Conservation (phyloP, 169 alveolate species). For the Eimeria tenella region DNA sequence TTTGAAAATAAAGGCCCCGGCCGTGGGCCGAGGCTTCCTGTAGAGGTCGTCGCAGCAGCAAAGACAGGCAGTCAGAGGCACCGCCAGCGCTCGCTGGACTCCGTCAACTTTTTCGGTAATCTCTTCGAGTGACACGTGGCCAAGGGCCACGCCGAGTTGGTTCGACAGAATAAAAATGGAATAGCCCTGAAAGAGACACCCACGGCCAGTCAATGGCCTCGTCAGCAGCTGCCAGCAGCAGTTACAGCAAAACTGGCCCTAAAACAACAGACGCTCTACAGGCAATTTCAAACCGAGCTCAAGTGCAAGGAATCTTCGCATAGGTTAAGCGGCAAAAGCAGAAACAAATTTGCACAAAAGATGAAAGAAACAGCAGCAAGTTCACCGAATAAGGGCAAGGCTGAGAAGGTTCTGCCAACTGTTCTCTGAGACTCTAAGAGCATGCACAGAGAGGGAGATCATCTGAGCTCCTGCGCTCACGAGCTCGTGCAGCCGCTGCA, state of each 20-base stretch:
- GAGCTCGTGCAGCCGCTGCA: slow-evolving; percentile 33
- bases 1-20: slow-evolving; percentile 59
- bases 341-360: too few relatives aligned
- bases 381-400: too few relatives aligned
- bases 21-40: slow-evolving; percentile 74
- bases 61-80: slow-evolving; percentile 73
- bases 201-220: too few relatives aligned
- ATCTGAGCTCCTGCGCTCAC: slow-evolving; percentile 17
- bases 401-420: too few relatives aligned
- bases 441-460: not conserved
- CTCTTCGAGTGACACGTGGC: slow-evolving; percentile 59
- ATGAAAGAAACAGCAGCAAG: too few relatives aligned
- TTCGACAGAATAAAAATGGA: slow-evolving; percentile 66
- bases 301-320: not conserved
- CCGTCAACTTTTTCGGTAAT: slow-evolving; percentile 69
- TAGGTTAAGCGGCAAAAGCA: not conserved
- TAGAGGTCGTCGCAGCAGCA: slow-evolving; percentile 71
- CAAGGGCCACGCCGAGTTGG: slow-evolving; percentile 73
- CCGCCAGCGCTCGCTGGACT: slow-evolving; percentile 50
- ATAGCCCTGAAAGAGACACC: slow-evolving; percentile 61
- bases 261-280: too few relatives aligned
- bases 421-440: not conserved
- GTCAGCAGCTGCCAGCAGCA: too few relatives aligned
- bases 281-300: not conserved
- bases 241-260: too few relatives aligned